Percentiles rank a stretch among this genome's conserved stretches.
phyloP scores from a whole-genome alignment of 805 yeast species.

The Zygotorulaspora chibaensis region DNA sequence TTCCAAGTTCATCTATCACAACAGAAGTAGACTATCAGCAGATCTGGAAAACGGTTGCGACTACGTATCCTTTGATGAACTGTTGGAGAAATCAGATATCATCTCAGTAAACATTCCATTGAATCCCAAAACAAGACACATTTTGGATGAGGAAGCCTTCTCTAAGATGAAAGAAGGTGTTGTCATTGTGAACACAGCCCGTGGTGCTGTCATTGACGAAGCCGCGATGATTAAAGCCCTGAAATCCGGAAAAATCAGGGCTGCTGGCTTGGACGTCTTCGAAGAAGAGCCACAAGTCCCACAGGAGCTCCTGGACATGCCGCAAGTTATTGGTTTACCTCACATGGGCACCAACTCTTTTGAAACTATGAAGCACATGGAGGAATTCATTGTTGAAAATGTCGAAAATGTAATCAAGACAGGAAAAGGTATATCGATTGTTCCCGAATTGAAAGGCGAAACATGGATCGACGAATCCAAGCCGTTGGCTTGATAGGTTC shows the following conservation, averaged over 20 bases:
- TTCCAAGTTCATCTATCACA: constrained; percentile 63
- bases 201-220: constrained; percentile 82
- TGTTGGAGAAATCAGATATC: constrained; percentile 60
- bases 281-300: constrained; percentile 72
- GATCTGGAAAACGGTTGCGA: constrained; percentile 67
- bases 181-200: constrained; percentile 73
- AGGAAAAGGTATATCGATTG: constrained; percentile 68
- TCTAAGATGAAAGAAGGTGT: constrained; percentile 74
- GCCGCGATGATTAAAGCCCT: constrained; percentile 50
- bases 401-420: constrained; percentile 51
- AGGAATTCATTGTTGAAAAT: constrained; percentile 69
- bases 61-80: constrained; percentile 67
- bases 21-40: constrained; percentile 53
- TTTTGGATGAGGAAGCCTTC: constrained; percentile 57
- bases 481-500: constrained; percentile 12
- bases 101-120: constrained; percentile 74
- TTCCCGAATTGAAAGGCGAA: constrained; percentile 65
- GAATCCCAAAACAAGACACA: constrained; percentile 65
- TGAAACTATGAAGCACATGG: constrained; percentile 79
- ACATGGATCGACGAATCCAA: constrained; percentile 25
- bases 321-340: constrained; percentile 74
- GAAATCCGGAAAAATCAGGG: constrained; percentile 58
- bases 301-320: constrained; percentile 54
- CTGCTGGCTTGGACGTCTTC: constrained; percentile 73
- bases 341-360: constrained; percentile 82